Conservation (phyloP, 345 rosid species). For the Murraya koenigii region DNA sequence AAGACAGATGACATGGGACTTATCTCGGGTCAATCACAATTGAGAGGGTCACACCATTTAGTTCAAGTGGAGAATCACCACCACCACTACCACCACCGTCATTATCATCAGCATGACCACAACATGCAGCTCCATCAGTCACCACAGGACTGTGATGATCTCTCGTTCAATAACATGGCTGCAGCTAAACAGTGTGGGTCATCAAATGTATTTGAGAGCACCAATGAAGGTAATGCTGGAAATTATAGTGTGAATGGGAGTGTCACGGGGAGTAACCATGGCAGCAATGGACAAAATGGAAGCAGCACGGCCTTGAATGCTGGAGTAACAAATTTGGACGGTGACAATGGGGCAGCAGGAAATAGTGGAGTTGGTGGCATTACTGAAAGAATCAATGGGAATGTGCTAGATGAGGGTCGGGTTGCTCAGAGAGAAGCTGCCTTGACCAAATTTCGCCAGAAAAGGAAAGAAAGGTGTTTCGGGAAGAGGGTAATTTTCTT, state of each 20-base stretch:
- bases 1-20: conserved; percentile 23
- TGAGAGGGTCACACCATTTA: conserved; percentile 25
- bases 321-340: conserved; percentile 43
- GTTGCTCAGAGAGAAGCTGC: conserved; percentile 61
- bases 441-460: conserved; percentile 63
- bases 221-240: conserved; percentile 33
- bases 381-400: conserved; percentile 25
- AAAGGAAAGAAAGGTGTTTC: conserved; percentile 80
- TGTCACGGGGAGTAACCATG: conserved; percentile 68
- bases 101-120: conserved; percentile 32
- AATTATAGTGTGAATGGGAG: conserved; percentile 70
- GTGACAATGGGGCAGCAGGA: conserved; percentile 52
- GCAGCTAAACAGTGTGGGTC: conserved; percentile 47
- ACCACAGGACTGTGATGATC: conserved; percentile 28
- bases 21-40: conserved; percentile 19
- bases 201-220: conserved; percentile 40
- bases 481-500: conserved; percentile 58
- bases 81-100: conserved; percentile 37
- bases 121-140: conserved; percentile 27
- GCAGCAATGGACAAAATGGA: conserved; percentile 56
- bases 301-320: conserved; percentile 48
- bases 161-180: conserved; percentile 32
- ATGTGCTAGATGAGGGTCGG: conserved; percentile 33
- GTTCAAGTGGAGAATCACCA: conserved; percentile 37
- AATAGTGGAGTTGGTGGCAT: conserved; percentile 31